phyloP scores from a whole-genome alignment of 2,329 filamentous ascomycete genomes.

The Cryphonectria parasitica region DNA sequence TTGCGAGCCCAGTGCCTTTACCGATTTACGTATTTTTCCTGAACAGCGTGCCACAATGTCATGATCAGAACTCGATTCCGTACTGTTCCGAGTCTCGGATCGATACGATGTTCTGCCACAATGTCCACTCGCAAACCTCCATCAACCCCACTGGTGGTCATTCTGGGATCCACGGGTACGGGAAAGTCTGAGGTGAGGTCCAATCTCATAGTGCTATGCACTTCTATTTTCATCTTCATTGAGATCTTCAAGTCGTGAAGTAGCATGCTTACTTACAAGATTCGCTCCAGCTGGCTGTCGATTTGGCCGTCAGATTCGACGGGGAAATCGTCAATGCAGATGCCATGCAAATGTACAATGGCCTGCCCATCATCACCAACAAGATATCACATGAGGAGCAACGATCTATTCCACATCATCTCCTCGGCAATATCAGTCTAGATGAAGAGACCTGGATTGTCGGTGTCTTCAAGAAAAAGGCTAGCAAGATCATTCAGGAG shows the following conservation, averaged over 20 bases:
- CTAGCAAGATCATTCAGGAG: slow-evolving; percentile 70
- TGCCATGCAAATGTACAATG: slow-evolving; percentile 96
- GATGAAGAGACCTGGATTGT: slow-evolving; percentile 84
- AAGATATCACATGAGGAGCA: slow-evolving; percentile 79
- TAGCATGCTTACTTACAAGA: slow-evolving; percentile 26
- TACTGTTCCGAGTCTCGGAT: slow-evolving; percentile 1
- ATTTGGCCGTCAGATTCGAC: slow-evolving; percentile 79
- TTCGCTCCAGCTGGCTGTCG: slow-evolving; percentile 74
- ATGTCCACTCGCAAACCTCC: slow-evolving; percentile 48
- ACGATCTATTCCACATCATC: slow-evolving; percentile 81
- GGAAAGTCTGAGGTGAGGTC: slow-evolving; percentile 82
- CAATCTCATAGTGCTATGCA: neutral
- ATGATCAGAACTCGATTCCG: slow-evolving; percentile 19
- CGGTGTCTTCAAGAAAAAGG: slow-evolving; percentile 73
- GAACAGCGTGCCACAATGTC: neutral
- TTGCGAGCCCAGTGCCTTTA: neutral
- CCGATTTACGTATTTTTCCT: neutral
- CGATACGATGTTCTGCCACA: slow-evolving; percentile 31
- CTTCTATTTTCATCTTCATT: neutral
- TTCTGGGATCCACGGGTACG: slow-evolving; percentile 89
- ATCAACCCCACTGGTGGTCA: slow-evolving; percentile 69
- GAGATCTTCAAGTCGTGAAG: slow-evolving; percentile 32
- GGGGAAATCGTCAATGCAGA: slow-evolving; percentile 97
- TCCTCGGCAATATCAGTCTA: slow-evolving; percentile 78
- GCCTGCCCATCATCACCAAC: slow-evolving; percentile 93